phyloP scores from a whole-genome alignment of 345 rosid genomes.

The Geranium brycei region DNA sequence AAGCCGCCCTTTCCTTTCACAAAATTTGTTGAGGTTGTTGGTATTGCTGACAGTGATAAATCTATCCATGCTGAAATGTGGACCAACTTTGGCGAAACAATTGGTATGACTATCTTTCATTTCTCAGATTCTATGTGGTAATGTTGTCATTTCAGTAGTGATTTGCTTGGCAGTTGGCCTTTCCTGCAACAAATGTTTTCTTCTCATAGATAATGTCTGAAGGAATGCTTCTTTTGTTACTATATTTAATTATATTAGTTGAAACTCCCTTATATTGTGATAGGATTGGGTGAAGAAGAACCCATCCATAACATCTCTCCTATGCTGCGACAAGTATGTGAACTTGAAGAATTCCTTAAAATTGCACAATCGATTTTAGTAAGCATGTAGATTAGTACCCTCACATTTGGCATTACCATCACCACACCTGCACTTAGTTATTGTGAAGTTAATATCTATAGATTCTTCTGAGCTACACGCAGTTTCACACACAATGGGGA shows the following conservation, averaged over 20 bases:
- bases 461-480: neutral
- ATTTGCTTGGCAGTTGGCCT: neutral
- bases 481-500: neutral
- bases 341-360: neutral
- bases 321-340: neutral
- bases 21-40: constrained; percentile 66
- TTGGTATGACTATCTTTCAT: constrained; percentile 33
- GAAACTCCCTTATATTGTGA: neutral
- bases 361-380: neutral
- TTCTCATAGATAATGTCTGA: too few relatives aligned
- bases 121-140: neutral
- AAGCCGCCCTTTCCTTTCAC: constrained; percentile 37
- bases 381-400: neutral
- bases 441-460: neutral
- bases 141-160: neutral
- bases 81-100: constrained; percentile 64
- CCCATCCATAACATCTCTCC: neutral
- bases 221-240: neutral
- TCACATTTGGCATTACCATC: neutral
- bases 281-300: neutral
- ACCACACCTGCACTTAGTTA: too few relatives aligned
- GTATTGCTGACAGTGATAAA: constrained; percentile 63
- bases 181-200: neutral
- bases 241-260: neutral
- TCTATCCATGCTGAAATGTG: constrained; percentile 53